phyloP scores from a whole-genome alignment of 306 rosid species.

The Cajanus cajan region DNA sequence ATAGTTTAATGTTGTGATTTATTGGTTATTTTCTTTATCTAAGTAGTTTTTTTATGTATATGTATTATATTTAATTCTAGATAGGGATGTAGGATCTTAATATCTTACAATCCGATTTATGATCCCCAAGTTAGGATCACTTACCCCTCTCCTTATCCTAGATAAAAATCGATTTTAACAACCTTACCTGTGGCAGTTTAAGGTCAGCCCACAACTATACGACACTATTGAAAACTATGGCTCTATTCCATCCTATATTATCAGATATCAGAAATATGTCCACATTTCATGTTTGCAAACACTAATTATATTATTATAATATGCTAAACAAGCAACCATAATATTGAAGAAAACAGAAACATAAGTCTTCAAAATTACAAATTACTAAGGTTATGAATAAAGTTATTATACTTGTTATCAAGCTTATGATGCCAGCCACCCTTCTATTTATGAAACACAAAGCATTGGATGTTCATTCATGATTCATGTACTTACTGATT shows the following conservation, averaged over 20 bases:
- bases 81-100: too few species aligned
- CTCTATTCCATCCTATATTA: background rate
- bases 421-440: background rate
- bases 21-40: too few species aligned
- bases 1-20: too few species aligned
- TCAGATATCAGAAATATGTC: background rate
- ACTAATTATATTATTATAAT: background rate
- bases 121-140: too few species aligned
- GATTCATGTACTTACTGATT: slow-evolving; percentile 53
- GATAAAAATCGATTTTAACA: too few species aligned
- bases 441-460: slow-evolving; percentile 14
- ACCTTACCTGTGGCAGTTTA: background rate
- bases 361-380: background rate
- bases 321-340: background rate
- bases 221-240: background rate
- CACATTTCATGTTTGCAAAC: background rate
- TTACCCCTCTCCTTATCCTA: too few species aligned
- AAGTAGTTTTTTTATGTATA: too few species aligned
- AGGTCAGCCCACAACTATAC: background rate
- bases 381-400: background rate
- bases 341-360: background rate
- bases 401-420: background rate
- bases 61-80: too few species aligned
- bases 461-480: background rate
- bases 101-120: too few species aligned